phyloP scores from a whole-genome alignment of 169 alveolate genomes.

The Eimeria tenella region DNA sequence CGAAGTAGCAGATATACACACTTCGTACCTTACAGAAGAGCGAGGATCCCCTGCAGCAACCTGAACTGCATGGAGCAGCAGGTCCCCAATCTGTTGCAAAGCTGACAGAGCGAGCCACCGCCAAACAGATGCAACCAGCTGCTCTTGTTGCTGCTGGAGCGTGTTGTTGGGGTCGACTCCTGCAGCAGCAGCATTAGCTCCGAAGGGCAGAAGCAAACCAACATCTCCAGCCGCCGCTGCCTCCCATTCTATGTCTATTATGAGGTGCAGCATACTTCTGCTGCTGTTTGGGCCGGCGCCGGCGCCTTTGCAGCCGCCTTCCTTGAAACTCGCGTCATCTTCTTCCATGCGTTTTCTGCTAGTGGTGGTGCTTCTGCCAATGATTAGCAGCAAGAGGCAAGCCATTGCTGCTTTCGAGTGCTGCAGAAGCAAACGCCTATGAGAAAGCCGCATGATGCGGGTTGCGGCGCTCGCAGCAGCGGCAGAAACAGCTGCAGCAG shows the following conservation, averaged over 20 bases:
- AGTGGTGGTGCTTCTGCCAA: constrained; percentile 14
- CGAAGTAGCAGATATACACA: neutral
- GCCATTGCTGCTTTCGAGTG: constrained; percentile 68
- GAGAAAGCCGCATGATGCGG: constrained; percentile 42
- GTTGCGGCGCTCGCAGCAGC: constrained; percentile 51
- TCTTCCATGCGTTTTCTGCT: neutral
- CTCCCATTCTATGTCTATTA: constrained; percentile 59
- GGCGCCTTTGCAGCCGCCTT: constrained; percentile 5
- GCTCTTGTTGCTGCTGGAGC: constrained; percentile 65
- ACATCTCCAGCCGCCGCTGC: constrained; percentile 43
- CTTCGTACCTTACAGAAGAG: constrained; percentile 33
- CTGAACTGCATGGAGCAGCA: constrained; percentile 59
- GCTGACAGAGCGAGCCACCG: constrained; percentile 64
- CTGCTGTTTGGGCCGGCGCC: constrained; percentile 7
- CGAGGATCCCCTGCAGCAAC: constrained; percentile 48
- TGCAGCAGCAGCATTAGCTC: constrained; percentile 45
- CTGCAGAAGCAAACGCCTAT: constrained; percentile 48
- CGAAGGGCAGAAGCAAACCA: constrained; percentile 48
- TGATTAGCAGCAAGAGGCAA: constrained; percentile 49
- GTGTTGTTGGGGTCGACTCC: neutral
- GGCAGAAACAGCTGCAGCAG: constrained; percentile 60
- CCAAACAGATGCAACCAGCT: constrained; percentile 26
- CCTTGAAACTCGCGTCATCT: constrained; percentile 14
- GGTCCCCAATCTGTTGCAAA: constrained; percentile 60
- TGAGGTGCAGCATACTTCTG: constrained; percentile 49